Percentiles rank a stretch among this genome's conserved stretches.
Evolutionary conservation across 2,329 filamentous ascomycete genomes (phyloP).

Genomic region (Aspergillus eucalypticola): DNA sequence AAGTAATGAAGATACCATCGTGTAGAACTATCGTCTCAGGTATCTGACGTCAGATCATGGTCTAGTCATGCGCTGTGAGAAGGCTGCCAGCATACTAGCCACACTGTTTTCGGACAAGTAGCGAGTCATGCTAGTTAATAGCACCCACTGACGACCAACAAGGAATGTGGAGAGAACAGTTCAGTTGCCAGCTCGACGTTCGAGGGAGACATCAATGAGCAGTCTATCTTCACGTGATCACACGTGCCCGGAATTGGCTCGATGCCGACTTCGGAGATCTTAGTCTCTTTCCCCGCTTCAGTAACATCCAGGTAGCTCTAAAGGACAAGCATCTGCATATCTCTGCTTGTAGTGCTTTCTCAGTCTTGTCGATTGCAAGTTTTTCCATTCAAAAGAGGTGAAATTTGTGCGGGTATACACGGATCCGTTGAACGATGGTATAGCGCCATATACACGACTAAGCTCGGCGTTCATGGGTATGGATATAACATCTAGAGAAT

Average conservation of each 20-base stretch:
- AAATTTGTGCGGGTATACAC: background rate
- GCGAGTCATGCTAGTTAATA: background rate
- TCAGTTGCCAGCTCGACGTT: background rate
- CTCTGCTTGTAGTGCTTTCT: too few species aligned
- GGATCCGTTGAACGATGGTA: background rate
- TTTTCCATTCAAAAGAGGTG: background rate
- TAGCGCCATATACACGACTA: background rate
- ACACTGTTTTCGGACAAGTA: background rate
- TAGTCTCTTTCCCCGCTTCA: background rate
- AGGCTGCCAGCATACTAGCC: background rate
- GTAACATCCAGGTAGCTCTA: too few species aligned
- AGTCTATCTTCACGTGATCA: background rate
- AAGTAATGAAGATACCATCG: background rate
- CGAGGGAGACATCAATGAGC: background rate
- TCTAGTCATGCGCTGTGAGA: background rate
- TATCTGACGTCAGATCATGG: background rate
- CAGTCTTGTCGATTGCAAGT: too few species aligned
- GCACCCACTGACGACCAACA: background rate
- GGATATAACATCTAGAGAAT: background rate
- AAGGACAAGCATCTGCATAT: too few species aligned
- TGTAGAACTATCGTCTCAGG: background rate
- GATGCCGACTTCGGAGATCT: background rate
- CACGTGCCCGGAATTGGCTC: background rate
- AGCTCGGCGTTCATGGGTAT: background rate
- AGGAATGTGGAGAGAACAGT: background rate